Evolutionary conservation across 2,329 filamentous ascomycete species (phyloP).

Genomic region (Venturia oleaginea): DNA sequence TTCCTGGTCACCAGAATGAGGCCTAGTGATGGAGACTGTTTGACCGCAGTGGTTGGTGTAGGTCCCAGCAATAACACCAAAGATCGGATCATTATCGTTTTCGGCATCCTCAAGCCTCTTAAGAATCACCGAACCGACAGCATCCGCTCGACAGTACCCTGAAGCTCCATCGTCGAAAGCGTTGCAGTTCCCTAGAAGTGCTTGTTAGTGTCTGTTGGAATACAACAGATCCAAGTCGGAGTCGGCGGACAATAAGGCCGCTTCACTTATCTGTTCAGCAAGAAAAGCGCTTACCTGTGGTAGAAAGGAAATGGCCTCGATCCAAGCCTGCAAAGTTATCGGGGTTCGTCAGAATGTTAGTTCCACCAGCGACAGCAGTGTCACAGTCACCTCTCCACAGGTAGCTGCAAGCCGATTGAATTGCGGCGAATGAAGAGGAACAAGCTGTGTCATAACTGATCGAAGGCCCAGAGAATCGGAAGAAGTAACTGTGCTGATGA

Average conservation of each 20-base stretch:
- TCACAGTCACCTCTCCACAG: conserved; percentile 18
- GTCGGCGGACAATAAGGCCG: no score
- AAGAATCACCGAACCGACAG: conserved; percentile 10
- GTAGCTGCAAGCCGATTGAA: conserved; percentile 8
- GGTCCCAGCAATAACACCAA: conserved; percentile 2
- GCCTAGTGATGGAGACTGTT: conserved; percentile 22
- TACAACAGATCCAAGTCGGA: no score
- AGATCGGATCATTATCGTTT: conserved; percentile 8
- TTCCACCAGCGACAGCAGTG: conserved; percentile 22
- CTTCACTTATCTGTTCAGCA: no score
- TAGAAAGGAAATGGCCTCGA: conserved; percentile 21
- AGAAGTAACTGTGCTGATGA: conserved; percentile 27
- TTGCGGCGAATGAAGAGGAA: conserved; percentile 26
- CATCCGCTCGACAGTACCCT: conserved; percentile 13
- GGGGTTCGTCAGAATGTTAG: conserved; percentile 20
- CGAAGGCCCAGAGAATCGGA: conserved; percentile 33
- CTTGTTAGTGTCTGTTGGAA: not conserved
- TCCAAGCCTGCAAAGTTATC: conserved; percentile 17
- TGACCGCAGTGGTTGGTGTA: conserved; percentile 15
- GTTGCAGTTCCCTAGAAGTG: conserved; percentile 8
- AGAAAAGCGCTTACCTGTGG: conserved; percentile 15
- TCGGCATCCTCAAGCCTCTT: conserved; percentile 12
- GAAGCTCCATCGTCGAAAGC: conserved; percentile 13
- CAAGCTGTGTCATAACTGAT: conserved; percentile 36
- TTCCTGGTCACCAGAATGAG: conserved; percentile 19